Conservation (phyloP, 495 filamentous ascomycete genomes). For the Podospora conica region DNA sequence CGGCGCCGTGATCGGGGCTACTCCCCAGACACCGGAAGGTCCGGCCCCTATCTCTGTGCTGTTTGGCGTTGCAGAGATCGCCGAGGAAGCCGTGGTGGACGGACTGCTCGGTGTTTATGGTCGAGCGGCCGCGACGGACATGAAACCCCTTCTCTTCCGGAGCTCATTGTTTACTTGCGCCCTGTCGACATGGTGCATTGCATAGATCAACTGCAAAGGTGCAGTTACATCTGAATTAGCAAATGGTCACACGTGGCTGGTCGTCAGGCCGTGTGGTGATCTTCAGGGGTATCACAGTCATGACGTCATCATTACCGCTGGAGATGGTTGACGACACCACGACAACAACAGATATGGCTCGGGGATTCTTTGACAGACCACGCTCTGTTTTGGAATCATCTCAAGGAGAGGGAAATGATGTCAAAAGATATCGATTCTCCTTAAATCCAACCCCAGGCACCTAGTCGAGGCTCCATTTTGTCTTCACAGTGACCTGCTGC, state of each 20-base stretch:
- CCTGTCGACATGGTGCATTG: too few relatives aligned
- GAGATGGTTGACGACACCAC: background rate
- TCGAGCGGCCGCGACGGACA: background rate
- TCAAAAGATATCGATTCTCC: background rate
- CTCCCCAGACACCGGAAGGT: background rate
- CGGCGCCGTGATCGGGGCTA: background rate
- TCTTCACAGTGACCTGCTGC: background rate
- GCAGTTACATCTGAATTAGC: background rate
- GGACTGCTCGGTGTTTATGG: background rate
- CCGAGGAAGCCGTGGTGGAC: background rate
- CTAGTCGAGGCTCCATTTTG: background rate
- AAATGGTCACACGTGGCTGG: background rate
- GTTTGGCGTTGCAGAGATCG: background rate
- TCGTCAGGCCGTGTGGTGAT: background rate
- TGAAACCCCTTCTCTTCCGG: background rate
- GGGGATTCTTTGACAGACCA: background rate
- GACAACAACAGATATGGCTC: background rate
- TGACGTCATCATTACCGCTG: background rate
- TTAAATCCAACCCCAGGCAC: background rate
- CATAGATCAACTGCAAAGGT: too few relatives aligned
- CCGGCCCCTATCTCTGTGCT: background rate
- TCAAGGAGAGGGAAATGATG: background rate
- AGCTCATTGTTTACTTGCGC: background rate
- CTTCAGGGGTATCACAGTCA: background rate
- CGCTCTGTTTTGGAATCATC: background rate